Conservation (phyloP, 345 rosid genomes). For the Durio zibethinus region DNA sequence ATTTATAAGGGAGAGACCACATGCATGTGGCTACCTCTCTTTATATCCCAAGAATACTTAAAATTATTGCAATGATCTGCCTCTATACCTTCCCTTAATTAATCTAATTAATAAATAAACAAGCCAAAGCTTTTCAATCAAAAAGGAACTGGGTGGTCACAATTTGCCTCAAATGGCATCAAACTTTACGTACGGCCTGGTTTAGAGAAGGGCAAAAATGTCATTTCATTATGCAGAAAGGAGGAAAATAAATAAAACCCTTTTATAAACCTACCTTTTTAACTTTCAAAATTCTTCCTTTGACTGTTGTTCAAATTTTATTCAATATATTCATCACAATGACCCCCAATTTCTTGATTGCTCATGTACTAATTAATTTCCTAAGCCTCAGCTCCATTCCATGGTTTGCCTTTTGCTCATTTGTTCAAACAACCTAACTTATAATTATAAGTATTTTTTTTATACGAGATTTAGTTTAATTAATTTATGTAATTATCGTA, state of each 20-base stretch:
- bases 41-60: constrained; percentile 1
- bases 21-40: constrained; percentile 16
- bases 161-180: constrained; percentile 17
- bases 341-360: constrained; percentile 29
- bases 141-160: constrained; percentile 18
- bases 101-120: neutral
- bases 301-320: constrained; percentile 39
- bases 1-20: constrained; percentile 17
- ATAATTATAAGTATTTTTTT: constrained; percentile 24
- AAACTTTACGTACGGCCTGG: neutral
- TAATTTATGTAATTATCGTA: too few relatives aligned
- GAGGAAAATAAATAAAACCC: constrained; percentile 21
- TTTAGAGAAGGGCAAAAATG: constrained; percentile 13
- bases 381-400: constrained; percentile 31
- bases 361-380: constrained; percentile 18
- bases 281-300: constrained; percentile 29
- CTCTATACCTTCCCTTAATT: neutral
- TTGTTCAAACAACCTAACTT: constrained; percentile 44
- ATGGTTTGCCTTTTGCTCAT: constrained; percentile 30
- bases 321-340: constrained; percentile 8
- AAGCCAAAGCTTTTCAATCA: neutral
- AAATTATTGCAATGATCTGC: neutral
- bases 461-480: too few relatives aligned
- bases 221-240: constrained; percentile 16
- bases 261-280: neutral